These are phyloP conservation scores for Fagopyrum homotropicum DNA, from an alignment of 148 eudicot genomes.

Conservation along the genomic window DNA sequence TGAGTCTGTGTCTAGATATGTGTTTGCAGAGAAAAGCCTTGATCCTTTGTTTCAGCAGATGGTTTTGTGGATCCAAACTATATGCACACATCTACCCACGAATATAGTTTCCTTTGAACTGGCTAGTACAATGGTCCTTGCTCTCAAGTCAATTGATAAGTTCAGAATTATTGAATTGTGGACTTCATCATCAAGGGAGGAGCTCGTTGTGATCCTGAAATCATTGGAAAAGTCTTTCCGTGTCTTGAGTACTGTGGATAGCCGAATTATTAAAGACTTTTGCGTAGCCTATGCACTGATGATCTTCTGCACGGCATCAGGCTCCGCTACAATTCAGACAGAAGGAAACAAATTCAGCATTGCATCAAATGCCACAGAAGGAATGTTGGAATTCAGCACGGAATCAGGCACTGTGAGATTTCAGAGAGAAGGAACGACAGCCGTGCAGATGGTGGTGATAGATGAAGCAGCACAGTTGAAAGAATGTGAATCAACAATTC, in stretches of 20 bases:
- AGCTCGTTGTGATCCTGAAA: constrained; percentile 21
- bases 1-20: neutral
- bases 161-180: neutral
- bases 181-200: constrained; percentile 24
- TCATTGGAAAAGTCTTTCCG: constrained; percentile 18
- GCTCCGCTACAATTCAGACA: constrained; percentile 38
- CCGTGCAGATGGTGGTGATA: constrained; percentile 42
- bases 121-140: constrained; percentile 7
- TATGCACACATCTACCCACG: constrained; percentile 46
- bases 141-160: neutral
- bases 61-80: constrained; percentile 16
- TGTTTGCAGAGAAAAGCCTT: constrained; percentile 26
- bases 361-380: too few species aligned
- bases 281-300: constrained; percentile 40
- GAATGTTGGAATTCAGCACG: too few species aligned
- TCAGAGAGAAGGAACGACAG: neutral
- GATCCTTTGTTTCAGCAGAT: constrained; percentile 13
- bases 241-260: constrained; percentile 10
- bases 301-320: constrained; percentile 62
- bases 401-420: too few species aligned
- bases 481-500: constrained; percentile 66
- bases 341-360: too few species aligned
- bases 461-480: constrained; percentile 83
- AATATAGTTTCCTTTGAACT: constrained; percentile 19
- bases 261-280: constrained; percentile 20